phyloP scores from a whole-genome alignment of 805 yeast species.

The Pichia manshurica region DNA sequence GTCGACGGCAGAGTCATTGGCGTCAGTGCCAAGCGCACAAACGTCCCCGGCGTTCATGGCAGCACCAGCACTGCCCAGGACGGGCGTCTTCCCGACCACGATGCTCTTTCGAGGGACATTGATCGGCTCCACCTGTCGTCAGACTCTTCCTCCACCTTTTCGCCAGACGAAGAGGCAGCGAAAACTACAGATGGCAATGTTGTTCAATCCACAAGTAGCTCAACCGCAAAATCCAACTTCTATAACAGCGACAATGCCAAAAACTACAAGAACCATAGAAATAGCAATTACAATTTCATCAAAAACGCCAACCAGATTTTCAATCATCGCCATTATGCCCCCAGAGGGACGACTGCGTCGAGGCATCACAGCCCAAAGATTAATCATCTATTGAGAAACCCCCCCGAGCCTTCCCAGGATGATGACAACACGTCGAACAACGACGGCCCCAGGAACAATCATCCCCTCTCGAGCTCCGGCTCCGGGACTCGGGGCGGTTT shows the following conservation, averaged over 20 bases:
- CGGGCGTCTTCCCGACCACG: too few relatives aligned
- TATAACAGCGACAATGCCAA: background rate
- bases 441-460: background rate
- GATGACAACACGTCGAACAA: background rate
- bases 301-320: background rate
- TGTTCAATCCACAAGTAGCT: too few relatives aligned
- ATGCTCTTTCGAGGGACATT: too few relatives aligned
- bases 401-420: too few relatives aligned
- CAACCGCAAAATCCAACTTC: background rate
- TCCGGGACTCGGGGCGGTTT: background rate
- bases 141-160: too few relatives aligned
- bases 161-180: too few relatives aligned
- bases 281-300: conserved; percentile 4
- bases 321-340: background rate
- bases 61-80: background rate
- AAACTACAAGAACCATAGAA: background rate
- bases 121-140: too few relatives aligned
- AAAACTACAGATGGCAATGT: too few relatives aligned
- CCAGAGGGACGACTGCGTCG: too few relatives aligned
- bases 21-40: conserved; percentile 72
- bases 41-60: conserved; percentile 49
- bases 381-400: too few relatives aligned
- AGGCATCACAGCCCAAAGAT: too few relatives aligned
- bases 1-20: conserved; percentile 65
- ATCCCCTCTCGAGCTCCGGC: too few relatives aligned